Conservation (phyloP, 1,139 yeast genomes). For the Candida albicans region DNA sequence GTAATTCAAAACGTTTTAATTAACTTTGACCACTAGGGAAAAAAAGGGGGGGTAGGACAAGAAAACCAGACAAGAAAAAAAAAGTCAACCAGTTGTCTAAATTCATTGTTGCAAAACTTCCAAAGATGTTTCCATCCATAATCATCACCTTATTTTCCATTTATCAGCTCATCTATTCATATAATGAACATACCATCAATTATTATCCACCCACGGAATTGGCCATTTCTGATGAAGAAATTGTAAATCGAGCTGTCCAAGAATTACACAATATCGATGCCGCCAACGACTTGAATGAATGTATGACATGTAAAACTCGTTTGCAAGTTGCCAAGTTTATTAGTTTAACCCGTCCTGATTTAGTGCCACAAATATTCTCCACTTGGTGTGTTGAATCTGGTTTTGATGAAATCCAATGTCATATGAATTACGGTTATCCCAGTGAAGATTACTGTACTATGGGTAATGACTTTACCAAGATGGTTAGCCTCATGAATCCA, state of each 20-base stretch:
- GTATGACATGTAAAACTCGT: constrained; percentile 41
- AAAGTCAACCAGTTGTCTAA: neutral
- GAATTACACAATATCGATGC: constrained; percentile 22
- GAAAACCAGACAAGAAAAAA: neutral
- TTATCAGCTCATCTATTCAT: constrained; percentile 5
- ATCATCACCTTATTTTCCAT: neutral
- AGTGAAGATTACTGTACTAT: constrained; percentile 21
- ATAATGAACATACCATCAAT: constrained; percentile 6
- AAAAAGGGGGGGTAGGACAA: neutral
- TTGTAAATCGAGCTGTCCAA: constrained; percentile 16
- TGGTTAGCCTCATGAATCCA: constrained; percentile 49
- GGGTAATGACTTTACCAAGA: constrained; percentile 43
- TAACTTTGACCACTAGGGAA: too few relatives aligned
- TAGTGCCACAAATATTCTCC: constrained; percentile 40
- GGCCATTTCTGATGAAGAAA: constrained; percentile 16
- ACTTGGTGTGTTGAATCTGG: constrained; percentile 46
- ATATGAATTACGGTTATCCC: constrained; percentile 24
- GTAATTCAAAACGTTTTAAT: too few relatives aligned
- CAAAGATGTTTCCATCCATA: constrained; percentile 1
- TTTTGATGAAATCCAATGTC: constrained; percentile 23
- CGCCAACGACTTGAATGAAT: constrained; percentile 24
- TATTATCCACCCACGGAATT: constrained; percentile 16
- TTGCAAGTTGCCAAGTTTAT: constrained; percentile 43
- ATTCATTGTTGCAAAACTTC: neutral
- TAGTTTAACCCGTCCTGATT: constrained; percentile 39